phyloP scores from a whole-genome alignment of 495 filamentous ascomycete genomes.

The Melanomma pulvis-pyrius region DNA sequence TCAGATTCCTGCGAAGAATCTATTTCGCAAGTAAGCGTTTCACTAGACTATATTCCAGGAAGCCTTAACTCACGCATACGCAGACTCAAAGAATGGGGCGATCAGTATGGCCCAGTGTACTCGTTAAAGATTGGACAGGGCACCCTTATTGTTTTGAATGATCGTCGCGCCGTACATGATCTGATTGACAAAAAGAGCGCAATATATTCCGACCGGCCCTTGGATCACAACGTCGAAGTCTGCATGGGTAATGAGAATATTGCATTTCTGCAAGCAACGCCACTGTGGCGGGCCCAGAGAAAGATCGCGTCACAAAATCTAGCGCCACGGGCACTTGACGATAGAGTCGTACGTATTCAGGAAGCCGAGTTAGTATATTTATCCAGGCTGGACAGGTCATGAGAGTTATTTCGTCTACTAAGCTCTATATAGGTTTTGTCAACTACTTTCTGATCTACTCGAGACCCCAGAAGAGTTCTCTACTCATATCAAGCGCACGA shows the following conservation, averaged over 20 bases:
- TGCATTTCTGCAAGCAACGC: slow-evolving; percentile 7
- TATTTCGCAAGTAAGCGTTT: slow-evolving; percentile 4
- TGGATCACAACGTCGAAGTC: slow-evolving; percentile 2
- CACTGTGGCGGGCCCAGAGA: slow-evolving; percentile 14
- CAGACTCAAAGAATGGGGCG: slow-evolving; percentile 28
- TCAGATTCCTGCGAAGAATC: slow-evolving; percentile 3
- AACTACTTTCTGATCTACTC: slow-evolving; percentile 17
- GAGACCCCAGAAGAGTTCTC: slow-evolving; percentile 15
- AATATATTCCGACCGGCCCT: slow-evolving; percentile 8
- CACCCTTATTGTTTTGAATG: slow-evolving; percentile 42
- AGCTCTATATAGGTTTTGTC: background rate
- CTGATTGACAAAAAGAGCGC: slow-evolving; percentile 33
- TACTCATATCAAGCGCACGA: slow-evolving; percentile 11
- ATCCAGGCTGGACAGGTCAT: no score
- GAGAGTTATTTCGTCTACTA: no score
- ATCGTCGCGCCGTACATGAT: slow-evolving; percentile 39
- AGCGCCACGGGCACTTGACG: slow-evolving; percentile 2
- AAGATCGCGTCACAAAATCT: slow-evolving; percentile 17
- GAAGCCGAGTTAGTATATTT: slow-evolving; percentile 11
- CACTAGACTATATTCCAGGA: background rate
- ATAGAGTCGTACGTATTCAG: background rate
- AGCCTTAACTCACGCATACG: background rate
- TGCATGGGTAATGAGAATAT: slow-evolving; percentile 11
- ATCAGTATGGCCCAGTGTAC: slow-evolving; percentile 34
- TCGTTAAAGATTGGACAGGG: slow-evolving; percentile 37